A percentile compares a stretch with the other conserved stretches of the same genome.
Evolutionary conservation across 2,329 filamentous ascomycete genomes (phyloP).

Genomic region (Magnaporthiopsis incrustans): DNA sequence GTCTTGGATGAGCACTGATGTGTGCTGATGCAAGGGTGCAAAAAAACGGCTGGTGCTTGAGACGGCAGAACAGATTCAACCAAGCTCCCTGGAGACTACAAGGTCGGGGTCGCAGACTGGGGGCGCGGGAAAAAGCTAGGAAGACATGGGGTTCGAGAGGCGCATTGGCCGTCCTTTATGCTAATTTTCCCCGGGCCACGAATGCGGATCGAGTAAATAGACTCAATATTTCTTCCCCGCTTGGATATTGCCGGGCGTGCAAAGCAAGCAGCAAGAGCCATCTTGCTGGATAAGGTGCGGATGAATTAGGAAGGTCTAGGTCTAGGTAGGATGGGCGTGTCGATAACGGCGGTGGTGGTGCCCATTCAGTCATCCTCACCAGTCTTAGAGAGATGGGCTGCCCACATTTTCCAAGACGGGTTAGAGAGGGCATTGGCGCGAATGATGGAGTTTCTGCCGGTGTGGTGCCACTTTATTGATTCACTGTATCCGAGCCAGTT

Average conservation of each 20-base stretch:
- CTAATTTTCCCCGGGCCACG: not conserved
- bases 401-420: no score
- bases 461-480: not conserved
- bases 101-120: not conserved
- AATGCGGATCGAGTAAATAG: not conserved
- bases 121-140: not conserved
- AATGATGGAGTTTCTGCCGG: no score
- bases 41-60: not conserved
- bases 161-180: not conserved
- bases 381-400: no score
- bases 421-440: no score
- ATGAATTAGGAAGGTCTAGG: not conserved
- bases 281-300: not conserved
- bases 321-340: not conserved
- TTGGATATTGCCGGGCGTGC: not conserved
- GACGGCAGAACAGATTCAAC: not conserved
- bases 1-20: not conserved
- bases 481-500: not conserved
- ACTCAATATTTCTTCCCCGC: not conserved
- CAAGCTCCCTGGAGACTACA: not conserved
- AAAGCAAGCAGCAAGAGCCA: not conserved
- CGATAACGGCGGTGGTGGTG: no score
- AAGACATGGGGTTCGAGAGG: not conserved
- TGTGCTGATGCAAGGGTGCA: not conserved
- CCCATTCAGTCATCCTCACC: no score